phyloP scores from a whole-genome alignment of 129 eudicot species.

The Lactuca sativa region DNA sequence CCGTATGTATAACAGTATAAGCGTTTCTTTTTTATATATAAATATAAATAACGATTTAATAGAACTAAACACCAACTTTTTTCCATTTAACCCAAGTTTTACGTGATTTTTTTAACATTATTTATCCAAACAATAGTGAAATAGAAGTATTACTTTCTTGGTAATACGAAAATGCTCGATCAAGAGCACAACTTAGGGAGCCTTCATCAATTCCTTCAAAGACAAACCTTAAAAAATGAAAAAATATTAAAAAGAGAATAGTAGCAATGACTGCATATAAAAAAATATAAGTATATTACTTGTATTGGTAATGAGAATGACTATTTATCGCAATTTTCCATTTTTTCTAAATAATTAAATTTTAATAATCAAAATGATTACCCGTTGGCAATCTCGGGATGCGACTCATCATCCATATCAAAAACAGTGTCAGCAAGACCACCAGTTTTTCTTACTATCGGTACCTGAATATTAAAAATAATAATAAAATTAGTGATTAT shows the following conservation, averaged over 20 bases:
- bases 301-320: too few species aligned
- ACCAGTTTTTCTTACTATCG: constrained; percentile 80
- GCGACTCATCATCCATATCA: constrained; percentile 70
- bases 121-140: background rate
- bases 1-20: too few species aligned
- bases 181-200: constrained; percentile 56
- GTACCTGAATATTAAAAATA: constrained; percentile 54
- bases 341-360: background rate
- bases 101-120: too few species aligned
- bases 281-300: too few species aligned
- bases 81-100: too few species aligned
- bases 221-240: constrained; percentile 49
- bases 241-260: too few species aligned
- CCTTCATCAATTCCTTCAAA: constrained; percentile 88
- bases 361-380: constrained; percentile 27
- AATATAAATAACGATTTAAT: too few species aligned
- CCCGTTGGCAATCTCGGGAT: constrained; percentile 68
- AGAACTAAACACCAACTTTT: background rate
- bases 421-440: constrained; percentile 94
- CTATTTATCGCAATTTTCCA: background rate
- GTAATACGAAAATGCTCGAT: constrained; percentile 66
- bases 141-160: constrained; percentile 57
- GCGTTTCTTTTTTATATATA: background rate
- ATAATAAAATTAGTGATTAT: constrained; percentile 2
- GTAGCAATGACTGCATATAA: too few species aligned